Percentiles rank a stretch among this genome's conserved stretches.
phyloP scores from a whole-genome alignment of 768 basidiomycete genomes.

The Hypholoma sublateritium region DNA sequence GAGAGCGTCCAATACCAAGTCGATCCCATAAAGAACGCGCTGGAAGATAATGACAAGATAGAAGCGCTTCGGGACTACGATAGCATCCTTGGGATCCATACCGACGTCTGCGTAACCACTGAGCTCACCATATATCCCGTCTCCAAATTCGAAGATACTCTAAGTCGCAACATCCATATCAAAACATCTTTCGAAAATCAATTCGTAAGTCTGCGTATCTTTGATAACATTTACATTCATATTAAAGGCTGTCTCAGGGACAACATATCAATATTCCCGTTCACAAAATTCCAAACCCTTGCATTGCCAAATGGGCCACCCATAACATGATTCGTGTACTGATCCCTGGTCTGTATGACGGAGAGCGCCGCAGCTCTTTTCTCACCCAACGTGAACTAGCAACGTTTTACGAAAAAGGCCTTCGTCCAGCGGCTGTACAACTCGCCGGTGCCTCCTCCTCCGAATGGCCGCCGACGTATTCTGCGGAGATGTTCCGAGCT shows the following conservation, averaged over 20 bases:
- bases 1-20: neutral
- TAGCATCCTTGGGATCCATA: neutral
- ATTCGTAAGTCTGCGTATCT: too few relatives aligned
- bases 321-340: conserved; percentile 19
- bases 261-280: neutral
- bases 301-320: conserved; percentile 14
- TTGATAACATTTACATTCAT: too few relatives aligned
- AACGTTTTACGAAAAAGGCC: conserved; percentile 18
- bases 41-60: neutral
- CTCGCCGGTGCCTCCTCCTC: neutral
- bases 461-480: conserved; percentile 24
- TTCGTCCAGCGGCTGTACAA: conserved; percentile 16
- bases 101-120: neutral
- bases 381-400: conserved; percentile 7
- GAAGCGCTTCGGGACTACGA: neutral
- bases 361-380: neutral
- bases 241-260: neutral
- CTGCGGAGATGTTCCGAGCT: conserved; percentile 22
- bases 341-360: conserved; percentile 18
- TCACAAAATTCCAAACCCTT: conserved; percentile 23
- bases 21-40: neutral
- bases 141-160: neutral
- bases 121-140: neutral
- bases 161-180: neutral
- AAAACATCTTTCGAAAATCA: neutral